A percentile compares a stretch with the other conserved stretches of the same genome.
phyloP scores from a whole-genome alignment of 2,329 filamentous ascomycete species.

The Stagonosporopsis cucurbitacearum region DNA sequence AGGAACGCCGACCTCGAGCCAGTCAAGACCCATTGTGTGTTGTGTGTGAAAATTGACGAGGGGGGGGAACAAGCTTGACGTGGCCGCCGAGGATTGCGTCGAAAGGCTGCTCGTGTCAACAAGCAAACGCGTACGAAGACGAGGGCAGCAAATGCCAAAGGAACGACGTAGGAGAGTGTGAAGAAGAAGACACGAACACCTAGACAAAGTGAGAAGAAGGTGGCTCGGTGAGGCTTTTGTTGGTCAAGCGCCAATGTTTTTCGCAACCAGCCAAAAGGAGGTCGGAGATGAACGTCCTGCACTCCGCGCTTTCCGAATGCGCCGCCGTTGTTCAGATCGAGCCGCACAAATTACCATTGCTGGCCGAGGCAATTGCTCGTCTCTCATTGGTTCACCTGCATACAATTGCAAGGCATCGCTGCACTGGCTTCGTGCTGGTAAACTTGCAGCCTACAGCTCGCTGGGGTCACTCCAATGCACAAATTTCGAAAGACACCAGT shows the following conservation, averaged over 20 bases:
- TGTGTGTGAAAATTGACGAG: slow-evolving; percentile 4
- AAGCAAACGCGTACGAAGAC: slow-evolving; percentile 17
- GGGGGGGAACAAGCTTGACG: slow-evolving; percentile 6
- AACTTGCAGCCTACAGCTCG: no score
- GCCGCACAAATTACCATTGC: slow-evolving; percentile 24
- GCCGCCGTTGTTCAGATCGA: slow-evolving; percentile 24
- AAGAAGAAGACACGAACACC: slow-evolving; percentile 38
- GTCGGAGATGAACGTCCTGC: slow-evolving; percentile 43
- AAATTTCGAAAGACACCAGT: not conserved
- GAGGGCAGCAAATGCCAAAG: slow-evolving; percentile 40
- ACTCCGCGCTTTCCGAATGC: slow-evolving; percentile 38
- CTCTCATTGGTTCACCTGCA: slow-evolving; percentile 24
- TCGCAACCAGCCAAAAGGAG: slow-evolving; percentile 43
- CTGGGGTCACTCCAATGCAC: not conserved
- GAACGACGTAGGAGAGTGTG: slow-evolving; percentile 44
- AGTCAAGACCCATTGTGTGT: slow-evolving; percentile 60
- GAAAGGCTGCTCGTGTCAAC: slow-evolving; percentile 21
- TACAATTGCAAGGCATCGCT: not conserved
- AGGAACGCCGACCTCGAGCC: slow-evolving; percentile 64
- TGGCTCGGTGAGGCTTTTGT: slow-evolving; percentile 30
- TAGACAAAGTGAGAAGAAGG: slow-evolving; percentile 22
- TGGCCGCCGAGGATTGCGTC: slow-evolving; percentile 18
- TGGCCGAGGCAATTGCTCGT: slow-evolving; percentile 28
- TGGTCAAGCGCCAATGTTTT: slow-evolving; percentile 31
- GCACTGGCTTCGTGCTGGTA: slow-evolving; percentile 12